phyloP scores from a whole-genome alignment of 257 asterid genomes.

The Mentha longifolia region DNA sequence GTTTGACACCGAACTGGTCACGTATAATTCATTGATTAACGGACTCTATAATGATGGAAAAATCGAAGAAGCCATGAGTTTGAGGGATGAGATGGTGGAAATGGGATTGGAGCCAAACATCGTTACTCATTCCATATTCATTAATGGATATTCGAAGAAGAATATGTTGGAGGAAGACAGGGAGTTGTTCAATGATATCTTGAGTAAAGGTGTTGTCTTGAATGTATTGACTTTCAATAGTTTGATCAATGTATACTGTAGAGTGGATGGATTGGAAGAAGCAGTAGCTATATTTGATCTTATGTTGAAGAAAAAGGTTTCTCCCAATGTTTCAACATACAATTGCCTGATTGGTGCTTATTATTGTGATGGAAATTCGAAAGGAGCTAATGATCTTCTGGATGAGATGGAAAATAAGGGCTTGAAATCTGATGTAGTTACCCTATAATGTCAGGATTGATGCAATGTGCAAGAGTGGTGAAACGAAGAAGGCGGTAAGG shows the following conservation, averaged over 20 bases:
- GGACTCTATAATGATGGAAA: too few relatives aligned
- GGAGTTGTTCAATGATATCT: conserved; percentile 58
- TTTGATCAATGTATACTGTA: conserved; percentile 72
- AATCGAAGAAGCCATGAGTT: too few relatives aligned
- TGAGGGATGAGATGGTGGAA: too few relatives aligned
- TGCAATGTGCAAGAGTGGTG: conserved; percentile 67
- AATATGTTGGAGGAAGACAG: conserved; percentile 71
- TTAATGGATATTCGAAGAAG: too few relatives aligned
- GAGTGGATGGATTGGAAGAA: conserved; percentile 63
- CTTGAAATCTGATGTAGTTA: conserved; percentile 63
- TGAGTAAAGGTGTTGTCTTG: conserved; percentile 49
- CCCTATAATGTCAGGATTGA: conserved; percentile 69
- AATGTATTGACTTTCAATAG: conserved; percentile 67
- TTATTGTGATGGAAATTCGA: conserved; percentile 52
- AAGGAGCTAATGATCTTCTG: conserved; percentile 54
- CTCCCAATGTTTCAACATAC: conserved; percentile 74
- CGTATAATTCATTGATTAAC: too few relatives aligned
- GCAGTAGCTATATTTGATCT: conserved; percentile 49
- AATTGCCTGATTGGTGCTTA: conserved; percentile 79
- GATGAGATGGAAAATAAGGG: conserved; percentile 71
- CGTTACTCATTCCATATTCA: too few relatives aligned
- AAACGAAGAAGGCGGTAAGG: conserved; percentile 66
- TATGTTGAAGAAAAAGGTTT: conserved; percentile 60
- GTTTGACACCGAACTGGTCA: too few relatives aligned
- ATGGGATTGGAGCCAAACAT: too few relatives aligned